Evolutionary conservation across 805 yeast genomes (phyloP), one percentile per base, ranked within the genome.

Genomic region (Saturnispora galanensis): DNA sequence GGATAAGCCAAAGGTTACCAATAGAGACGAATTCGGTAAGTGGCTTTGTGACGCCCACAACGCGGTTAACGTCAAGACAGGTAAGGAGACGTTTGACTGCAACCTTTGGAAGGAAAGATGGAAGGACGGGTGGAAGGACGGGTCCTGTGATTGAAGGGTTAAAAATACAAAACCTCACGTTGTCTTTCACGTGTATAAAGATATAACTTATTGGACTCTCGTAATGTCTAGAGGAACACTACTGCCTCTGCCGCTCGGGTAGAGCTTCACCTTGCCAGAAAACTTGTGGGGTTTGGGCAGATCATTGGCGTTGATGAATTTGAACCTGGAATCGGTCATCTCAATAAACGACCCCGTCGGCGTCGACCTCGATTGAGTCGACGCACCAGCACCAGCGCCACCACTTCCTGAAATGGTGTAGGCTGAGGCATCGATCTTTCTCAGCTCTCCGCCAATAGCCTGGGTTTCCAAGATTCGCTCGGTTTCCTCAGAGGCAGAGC

Each of bases 21-120:
- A 76, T 5, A 86, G 84, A 52, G 95, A 87, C 43, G 82, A 77
- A 44, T 77, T 93, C 55, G 94, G 96, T 0, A 69, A 64, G 53
- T 93, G 98, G 98, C 66, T 93, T 45, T 93, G 97, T 65, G 84
- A 79, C 49, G 97, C 97, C 2, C 98, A 93, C 64, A 93, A 93
- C 57, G 84, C 76, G 32, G 97, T 93, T n/a, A 93, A 93, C 62
- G 68, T 60, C 15, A 89, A 88, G 60, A 60, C 90, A 26, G 95
- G 95, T 1, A 93, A 93, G 63, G 86, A 85, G 6, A 68, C 67
- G 45, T 93, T 93, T 58, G 88, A 90, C 59, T 90, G 97, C 56
- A 69, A 79, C 47, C 71, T 84, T 51, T 93, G 98, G 98, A 81
- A 81, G 59, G 77, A 84, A 55, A 78, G 98, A 58, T 90, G 98